These are phyloP conservation scores for Mycena maculata DNA, from an alignment of 768 basidiomycete species.

Conservation along the genomic window DNA sequence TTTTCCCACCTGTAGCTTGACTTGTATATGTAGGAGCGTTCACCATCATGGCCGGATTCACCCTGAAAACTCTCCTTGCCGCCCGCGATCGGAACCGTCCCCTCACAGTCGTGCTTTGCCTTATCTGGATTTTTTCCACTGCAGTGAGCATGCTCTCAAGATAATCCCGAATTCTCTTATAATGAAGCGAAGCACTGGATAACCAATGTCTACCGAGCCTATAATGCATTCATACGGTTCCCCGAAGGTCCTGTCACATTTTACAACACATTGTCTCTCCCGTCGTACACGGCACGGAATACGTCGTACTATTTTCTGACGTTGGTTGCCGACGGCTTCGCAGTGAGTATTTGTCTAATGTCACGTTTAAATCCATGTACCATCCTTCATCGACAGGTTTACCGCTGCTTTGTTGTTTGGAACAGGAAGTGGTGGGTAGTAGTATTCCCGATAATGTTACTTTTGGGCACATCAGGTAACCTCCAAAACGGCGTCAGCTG, in stretches of 20 bases:
- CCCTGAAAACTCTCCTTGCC: background rate
- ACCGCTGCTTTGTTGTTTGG: background rate
- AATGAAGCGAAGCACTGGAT: conserved; percentile 11
- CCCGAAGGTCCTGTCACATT: background rate
- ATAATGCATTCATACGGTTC: conserved; percentile 3
- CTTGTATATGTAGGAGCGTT: background rate
- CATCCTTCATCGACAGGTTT: background rate
- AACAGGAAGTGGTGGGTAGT: background rate
- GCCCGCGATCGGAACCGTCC: background rate
- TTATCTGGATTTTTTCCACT: background rate
- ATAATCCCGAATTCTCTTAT: background rate
- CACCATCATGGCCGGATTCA: background rate
- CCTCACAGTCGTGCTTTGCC: background rate
- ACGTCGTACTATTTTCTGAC: background rate
- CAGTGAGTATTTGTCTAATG: background rate
- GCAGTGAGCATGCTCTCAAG: background rate
- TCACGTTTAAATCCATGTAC: background rate
- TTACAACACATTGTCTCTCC: background rate
- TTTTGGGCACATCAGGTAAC: background rate
- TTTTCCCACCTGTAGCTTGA: background rate
- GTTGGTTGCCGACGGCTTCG: background rate
- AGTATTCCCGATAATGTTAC: background rate
- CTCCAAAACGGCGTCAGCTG: too few relatives aligned
- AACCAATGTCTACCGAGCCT: conserved; percentile 5
- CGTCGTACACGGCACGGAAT: conserved; percentile 7